phyloP scores from a whole-genome alignment of 2,329 filamentous ascomycete species.

The Claviceps pazoutovae region DNA sequence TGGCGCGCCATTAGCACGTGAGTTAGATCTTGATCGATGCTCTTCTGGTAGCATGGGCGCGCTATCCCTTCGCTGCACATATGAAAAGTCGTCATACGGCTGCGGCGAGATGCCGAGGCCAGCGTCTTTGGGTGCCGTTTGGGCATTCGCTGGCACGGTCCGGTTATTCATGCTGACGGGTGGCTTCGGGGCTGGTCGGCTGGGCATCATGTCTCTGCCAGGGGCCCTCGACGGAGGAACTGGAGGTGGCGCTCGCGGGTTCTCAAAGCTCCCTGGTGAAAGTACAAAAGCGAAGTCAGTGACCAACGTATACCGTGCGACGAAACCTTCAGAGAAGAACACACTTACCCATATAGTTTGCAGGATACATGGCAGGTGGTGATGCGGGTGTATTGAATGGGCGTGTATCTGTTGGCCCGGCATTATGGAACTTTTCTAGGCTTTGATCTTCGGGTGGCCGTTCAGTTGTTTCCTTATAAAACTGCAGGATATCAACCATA shows the following conservation, averaged over 20 bases:
- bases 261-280: constrained; percentile 72
- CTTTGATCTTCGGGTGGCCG: constrained; percentile 69
- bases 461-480: constrained; percentile 91
- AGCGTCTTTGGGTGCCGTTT: constrained; percentile 42
- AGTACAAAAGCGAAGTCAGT: not conserved
- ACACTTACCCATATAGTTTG: constrained; percentile 43
- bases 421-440: constrained; percentile 93
- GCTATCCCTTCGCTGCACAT: constrained; percentile 37
- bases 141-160: constrained; percentile 35
- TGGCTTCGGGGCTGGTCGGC: constrained; percentile 76
- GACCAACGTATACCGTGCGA: not conserved
- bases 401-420: constrained; percentile 44
- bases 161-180: constrained; percentile 50
- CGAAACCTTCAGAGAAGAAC: constrained; percentile 40
- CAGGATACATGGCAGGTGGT: constrained; percentile 39
- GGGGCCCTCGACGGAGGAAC: constrained; percentile 48
- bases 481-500: constrained; percentile 87
- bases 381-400: constrained; percentile 30
- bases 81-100: constrained; percentile 43
- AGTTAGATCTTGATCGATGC: constrained; percentile 55
- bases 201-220: constrained; percentile 51
- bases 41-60: constrained; percentile 51
- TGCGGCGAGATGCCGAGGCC: constrained; percentile 47
- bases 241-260: constrained; percentile 82
- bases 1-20: constrained; percentile 38